Percentiles rank a stretch among this genome's conserved stretches.
phyloP scores from a whole-genome alignment of 1,284 basidiomycete species.

The Somion occarium region DNA sequence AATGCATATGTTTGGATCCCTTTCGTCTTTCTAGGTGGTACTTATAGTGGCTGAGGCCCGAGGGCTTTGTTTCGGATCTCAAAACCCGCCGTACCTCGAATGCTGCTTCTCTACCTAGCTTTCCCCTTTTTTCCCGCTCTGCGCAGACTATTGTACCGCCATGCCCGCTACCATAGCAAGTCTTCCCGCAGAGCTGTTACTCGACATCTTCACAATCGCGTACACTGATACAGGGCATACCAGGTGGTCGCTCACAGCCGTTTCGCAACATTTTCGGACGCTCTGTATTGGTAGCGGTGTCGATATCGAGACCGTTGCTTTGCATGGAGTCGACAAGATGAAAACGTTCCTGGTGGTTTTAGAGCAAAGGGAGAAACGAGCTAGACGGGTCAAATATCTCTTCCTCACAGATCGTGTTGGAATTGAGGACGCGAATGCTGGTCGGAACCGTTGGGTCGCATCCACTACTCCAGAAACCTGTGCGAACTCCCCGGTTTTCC shows the following conservation, averaged over 20 bases:
- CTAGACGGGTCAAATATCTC: background rate
- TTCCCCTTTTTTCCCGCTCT: too few species aligned
- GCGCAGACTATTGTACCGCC: too few species aligned
- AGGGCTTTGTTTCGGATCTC: too few species aligned
- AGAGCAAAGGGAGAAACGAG: background rate
- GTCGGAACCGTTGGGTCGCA: background rate
- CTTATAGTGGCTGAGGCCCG: too few species aligned
- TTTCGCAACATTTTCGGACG: conserved; percentile 6
- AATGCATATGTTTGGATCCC: too few species aligned
- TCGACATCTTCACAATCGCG: conserved; percentile 11
- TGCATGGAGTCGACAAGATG: background rate
- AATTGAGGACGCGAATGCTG: too few species aligned
- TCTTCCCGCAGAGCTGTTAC: conserved; percentile 3
- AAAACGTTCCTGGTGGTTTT: background rate
- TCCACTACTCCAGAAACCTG: background rate
- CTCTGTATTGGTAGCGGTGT: background rate
- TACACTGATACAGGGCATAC: conserved; percentile 13
- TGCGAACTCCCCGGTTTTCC: background rate
- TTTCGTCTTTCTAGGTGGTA: too few species aligned
- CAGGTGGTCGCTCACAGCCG: conserved; percentile 8
- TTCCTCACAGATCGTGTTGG: background rate
- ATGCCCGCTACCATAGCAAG: background rate
- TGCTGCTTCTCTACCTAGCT: too few species aligned
- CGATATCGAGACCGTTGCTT: background rate
- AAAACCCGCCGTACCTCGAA: too few species aligned